Conservation (phyloP, 371 early-diverging fungal genomes). For the Mortierella sp. region DNA sequence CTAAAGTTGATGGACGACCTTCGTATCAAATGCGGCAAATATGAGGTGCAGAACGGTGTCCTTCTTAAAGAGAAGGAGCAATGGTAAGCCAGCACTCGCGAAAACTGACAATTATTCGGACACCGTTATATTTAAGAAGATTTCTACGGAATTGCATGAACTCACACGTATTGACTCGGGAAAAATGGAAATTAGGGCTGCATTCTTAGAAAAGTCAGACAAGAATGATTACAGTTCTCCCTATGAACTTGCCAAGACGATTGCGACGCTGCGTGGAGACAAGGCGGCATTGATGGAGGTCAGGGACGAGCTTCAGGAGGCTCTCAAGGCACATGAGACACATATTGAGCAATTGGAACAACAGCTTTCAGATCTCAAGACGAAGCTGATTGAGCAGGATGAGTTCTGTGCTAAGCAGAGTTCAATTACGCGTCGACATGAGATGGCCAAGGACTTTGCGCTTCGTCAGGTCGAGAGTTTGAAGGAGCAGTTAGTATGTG, state of each 20-base stretch:
- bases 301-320: conserved; percentile 32
- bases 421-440: conserved; percentile 27
- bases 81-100: conserved; percentile 28
- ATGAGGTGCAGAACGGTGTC: conserved; percentile 58
- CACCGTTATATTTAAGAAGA: background rate
- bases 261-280: conserved; percentile 46
- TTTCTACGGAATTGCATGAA: background rate
- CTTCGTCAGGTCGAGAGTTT: conserved; percentile 49
- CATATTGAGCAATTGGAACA: conserved; percentile 31
- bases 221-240: conserved; percentile 49
- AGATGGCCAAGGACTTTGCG: conserved; percentile 44
- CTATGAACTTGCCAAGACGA: conserved; percentile 45
- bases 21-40: conserved; percentile 41
- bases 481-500: conserved; percentile 41
- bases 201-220: conserved; percentile 41
- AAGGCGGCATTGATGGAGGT: conserved; percentile 35
- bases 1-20: conserved; percentile 51
- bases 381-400: conserved; percentile 30
- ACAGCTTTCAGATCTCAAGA: conserved; percentile 27
- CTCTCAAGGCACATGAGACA: conserved; percentile 31
- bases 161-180: background rate
- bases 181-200: conserved; percentile 26
- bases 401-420: conserved; percentile 30
- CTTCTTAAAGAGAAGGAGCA: conserved; percentile 56
- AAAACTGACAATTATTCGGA: background rate